phyloP scores from a whole-genome alignment of 164 flowering plant genomes.

The Litsea cubeba region DNA sequence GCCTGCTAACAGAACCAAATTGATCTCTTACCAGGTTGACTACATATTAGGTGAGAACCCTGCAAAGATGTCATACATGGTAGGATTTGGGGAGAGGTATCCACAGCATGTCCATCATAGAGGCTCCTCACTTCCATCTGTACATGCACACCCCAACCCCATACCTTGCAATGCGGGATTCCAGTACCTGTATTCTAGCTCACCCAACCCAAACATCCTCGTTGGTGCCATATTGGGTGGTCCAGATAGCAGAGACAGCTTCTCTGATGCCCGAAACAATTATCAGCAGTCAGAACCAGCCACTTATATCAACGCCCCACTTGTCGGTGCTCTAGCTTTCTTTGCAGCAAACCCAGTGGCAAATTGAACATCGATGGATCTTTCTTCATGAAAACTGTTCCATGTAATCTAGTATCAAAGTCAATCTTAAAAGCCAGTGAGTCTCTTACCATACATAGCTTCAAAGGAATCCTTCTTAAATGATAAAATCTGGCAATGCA shows the following conservation, averaged over 20 bases:
- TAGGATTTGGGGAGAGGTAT: slow-evolving; percentile 70
- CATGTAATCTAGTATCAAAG: neutral
- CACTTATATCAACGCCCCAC: slow-evolving; percentile 91
- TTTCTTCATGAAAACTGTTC: neutral
- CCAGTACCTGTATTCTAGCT: slow-evolving; percentile 46
- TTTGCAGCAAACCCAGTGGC: slow-evolving; percentile 26
- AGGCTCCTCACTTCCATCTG: slow-evolving; percentile 83
- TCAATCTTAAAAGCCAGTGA: neutral
- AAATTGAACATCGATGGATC: neutral
- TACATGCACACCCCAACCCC: slow-evolving; percentile 44
- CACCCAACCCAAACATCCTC: slow-evolving; percentile 77
- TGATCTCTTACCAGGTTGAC: slow-evolving; percentile 42
- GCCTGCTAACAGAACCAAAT: neutral
- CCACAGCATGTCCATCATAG: slow-evolving; percentile 84
- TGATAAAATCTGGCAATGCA: no score
- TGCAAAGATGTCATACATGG: slow-evolving; percentile 81
- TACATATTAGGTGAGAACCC: slow-evolving; percentile 89
- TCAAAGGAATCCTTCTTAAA: neutral
- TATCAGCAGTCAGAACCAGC: slow-evolving; percentile 94
- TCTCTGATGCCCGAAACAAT: slow-evolving; percentile 64
- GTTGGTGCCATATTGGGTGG: slow-evolving; percentile 88
- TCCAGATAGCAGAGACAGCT: slow-evolving; percentile 63
- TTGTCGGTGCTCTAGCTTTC: slow-evolving; percentile 84
- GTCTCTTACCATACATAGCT: neutral
- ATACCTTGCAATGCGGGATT: slow-evolving; percentile 69